phyloP scores from a whole-genome alignment of 2,329 filamentous ascomycete genomes.

The Colletotrichum nymphaeae region DNA sequence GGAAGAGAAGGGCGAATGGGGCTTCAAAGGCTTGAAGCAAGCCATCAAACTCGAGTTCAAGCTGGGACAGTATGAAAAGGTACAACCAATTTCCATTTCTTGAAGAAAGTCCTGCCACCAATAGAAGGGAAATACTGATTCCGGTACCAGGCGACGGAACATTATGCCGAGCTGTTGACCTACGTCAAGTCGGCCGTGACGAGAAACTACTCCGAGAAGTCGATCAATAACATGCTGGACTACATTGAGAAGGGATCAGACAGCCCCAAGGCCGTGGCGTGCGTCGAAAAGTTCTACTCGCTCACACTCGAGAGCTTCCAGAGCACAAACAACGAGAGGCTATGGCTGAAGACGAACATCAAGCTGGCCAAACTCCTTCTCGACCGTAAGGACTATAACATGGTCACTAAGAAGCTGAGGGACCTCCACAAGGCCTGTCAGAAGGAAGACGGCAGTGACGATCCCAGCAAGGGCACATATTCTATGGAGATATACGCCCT shows the following conservation, averaged over 20 bases:
- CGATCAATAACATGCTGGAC: constrained; percentile 99
- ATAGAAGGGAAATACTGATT: constrained; percentile 9
- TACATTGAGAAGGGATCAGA: constrained; percentile 92
- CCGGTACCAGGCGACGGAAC: constrained; percentile 78
- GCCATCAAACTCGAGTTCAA: constrained; percentile 98
- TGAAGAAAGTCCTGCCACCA: not conserved
- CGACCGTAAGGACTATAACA: constrained; percentile 87
- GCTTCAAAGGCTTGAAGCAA: constrained; percentile 97
- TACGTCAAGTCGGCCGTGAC: constrained; percentile 98
- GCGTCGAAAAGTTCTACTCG: constrained; percentile 96
- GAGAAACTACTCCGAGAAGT: constrained; percentile 98
- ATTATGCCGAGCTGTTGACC: constrained; percentile 94
- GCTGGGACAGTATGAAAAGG: constrained; percentile 87
- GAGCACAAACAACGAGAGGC: constrained; percentile 94
- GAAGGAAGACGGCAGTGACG: constrained; percentile 85
- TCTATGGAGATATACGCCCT: constrained; percentile 95
- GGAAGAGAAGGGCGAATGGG: constrained; percentile 95
- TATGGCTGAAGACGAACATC: constrained; percentile 98
- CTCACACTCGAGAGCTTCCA: constrained; percentile 95
- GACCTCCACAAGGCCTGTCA: constrained; percentile 93
- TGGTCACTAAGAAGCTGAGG: constrained; percentile 83
- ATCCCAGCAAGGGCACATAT: constrained; percentile 96
- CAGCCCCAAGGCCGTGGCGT: constrained; percentile 74
- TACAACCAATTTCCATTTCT: constrained; percentile 45
- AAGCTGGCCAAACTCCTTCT: constrained; percentile 93